Evolutionary conservation across 768 basidiomycete genomes (phyloP).

Genomic region (Russula dissimulans): DNA sequence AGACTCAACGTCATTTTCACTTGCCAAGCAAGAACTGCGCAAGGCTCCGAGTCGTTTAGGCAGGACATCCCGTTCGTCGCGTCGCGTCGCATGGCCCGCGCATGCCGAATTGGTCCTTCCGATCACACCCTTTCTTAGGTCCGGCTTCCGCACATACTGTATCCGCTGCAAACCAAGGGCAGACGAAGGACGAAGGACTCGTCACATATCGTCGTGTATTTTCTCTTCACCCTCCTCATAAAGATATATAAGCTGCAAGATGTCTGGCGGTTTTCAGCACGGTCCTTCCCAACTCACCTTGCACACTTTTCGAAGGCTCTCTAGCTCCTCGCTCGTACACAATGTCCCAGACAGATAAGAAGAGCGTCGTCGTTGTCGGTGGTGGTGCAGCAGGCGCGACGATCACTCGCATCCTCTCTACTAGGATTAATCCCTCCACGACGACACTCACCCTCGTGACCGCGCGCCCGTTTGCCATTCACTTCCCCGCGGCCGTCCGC

Average conservation of each 20-base stretch:
- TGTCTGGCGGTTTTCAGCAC: background rate
- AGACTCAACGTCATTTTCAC: too few relatives aligned
- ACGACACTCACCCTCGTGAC: slow-evolving; percentile 49
- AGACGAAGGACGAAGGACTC: too few relatives aligned
- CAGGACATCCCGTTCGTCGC: too few relatives aligned
- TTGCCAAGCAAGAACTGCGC: too few relatives aligned
- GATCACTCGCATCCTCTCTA: slow-evolving; percentile 39
- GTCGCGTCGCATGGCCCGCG: too few relatives aligned
- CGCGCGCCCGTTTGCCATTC: slow-evolving; percentile 39
- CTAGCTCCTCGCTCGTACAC: background rate
- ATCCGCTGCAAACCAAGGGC: too few relatives aligned
- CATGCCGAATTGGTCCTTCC: too few relatives aligned
- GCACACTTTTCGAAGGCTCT: background rate
- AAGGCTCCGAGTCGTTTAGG: too few relatives aligned
- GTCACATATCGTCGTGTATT: too few relatives aligned
- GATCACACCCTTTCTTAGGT: too few relatives aligned
- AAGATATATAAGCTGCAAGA: background rate
- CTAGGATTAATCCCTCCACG: slow-evolving; percentile 37
- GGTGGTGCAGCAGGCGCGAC: slow-evolving; percentile 47
- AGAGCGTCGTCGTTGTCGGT: slow-evolving; percentile 43
- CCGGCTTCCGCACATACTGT: too few relatives aligned
- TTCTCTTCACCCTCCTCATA: too few relatives aligned
- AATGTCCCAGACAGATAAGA: slow-evolving; percentile 8
- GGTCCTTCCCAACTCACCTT: background rate
- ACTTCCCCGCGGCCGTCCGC: slow-evolving; percentile 45